Evolutionary conservation across 1,139 yeast species (phyloP).

Genomic region (Suhomyces bolitotheri): DNA sequence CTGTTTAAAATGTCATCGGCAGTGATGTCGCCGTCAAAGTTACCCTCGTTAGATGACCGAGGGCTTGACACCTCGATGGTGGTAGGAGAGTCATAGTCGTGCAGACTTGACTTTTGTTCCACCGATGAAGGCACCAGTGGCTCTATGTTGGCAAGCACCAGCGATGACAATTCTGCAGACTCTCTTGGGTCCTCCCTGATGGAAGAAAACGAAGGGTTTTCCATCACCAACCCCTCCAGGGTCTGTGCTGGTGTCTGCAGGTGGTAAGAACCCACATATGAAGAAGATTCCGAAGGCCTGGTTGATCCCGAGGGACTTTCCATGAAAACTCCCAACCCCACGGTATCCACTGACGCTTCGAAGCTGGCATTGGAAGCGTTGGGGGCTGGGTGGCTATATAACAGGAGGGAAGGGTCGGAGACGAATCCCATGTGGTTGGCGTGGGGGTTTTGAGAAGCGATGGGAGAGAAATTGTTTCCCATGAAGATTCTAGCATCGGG

Average conservation of each 20-base stretch:
- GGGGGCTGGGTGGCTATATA: neutral
- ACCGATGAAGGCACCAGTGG: slow-evolving; percentile 4
- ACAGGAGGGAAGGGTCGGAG: slow-evolving; percentile 1
- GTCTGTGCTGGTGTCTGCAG: neutral
- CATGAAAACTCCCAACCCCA: slow-evolving; percentile 12
- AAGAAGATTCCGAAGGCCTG: slow-evolving; percentile 2
- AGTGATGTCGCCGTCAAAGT: slow-evolving; percentile 15
- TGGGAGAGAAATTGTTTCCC: slow-evolving; percentile 8
- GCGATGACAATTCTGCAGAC: neutral
- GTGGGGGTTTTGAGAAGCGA: slow-evolving; percentile 5
- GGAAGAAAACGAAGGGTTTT: neutral
- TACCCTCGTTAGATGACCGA: slow-evolving; percentile 11
- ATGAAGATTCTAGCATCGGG: slow-evolving; percentile 5
- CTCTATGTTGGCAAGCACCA: neutral
- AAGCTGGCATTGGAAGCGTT: slow-evolving; percentile 3
- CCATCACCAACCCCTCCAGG: no score
- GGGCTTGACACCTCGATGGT: slow-evolving; percentile 18
- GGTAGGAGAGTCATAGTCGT: slow-evolving; percentile 18
- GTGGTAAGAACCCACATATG: neutral
- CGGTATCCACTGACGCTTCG: slow-evolving; percentile 1
- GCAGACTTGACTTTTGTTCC: slow-evolving; percentile 3
- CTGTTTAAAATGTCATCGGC: slow-evolving; percentile 26
- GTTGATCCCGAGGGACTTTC: slow-evolving; percentile 5
- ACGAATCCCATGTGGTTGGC: neutral
- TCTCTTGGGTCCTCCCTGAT: neutral